phyloP scores from a whole-genome alignment of 805 yeast species.

The Starmerella stigmatis region DNA sequence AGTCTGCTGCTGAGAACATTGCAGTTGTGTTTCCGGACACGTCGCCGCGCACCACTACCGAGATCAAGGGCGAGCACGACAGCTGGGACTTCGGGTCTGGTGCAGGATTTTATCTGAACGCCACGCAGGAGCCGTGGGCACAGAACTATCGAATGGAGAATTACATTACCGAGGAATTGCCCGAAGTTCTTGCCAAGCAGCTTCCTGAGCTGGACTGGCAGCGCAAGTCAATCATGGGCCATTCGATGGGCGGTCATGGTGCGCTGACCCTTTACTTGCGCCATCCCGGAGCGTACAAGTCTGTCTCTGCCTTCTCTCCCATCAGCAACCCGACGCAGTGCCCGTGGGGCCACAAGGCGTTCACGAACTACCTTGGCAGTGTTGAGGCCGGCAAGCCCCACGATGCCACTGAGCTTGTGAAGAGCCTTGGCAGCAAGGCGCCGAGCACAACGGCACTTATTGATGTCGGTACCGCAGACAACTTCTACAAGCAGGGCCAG shows the following conservation, averaged over 20 bases:
- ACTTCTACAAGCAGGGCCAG: conserved; percentile 53
- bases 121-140: conserved; percentile 62
- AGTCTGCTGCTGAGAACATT: conserved; percentile 65
- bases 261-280: conserved; percentile 62
- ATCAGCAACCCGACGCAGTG: conserved; percentile 65
- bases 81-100: conserved; percentile 87
- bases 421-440: conserved; percentile 38
- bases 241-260: conserved; percentile 98
- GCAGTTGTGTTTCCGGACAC: conserved; percentile 93
- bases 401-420: conserved; percentile 75
- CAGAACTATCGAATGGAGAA: conserved; percentile 76
- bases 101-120: conserved; percentile 89
- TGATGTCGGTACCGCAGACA: conserved; percentile 72
- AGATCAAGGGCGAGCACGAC: conserved; percentile 54
- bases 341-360: conserved; percentile 86
- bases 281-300: conserved; percentile 61
- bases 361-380: conserved; percentile 56
- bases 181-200: conserved; percentile 37
- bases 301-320: conserved; percentile 87
- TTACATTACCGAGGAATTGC: conserved; percentile 68
- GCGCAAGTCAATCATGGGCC: conserved; percentile 76
- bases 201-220: conserved; percentile 41
- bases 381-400: conserved; percentile 55
- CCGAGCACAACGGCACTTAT: conserved; percentile 51
- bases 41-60: conserved; percentile 54